A percentile compares a stretch with the other conserved stretches of the same genome.
These are phyloP conservation scores for Baeospora myosura DNA, from an alignment of 1,284 basidiomycete genomes.

Conservation along the genomic window DNA sequence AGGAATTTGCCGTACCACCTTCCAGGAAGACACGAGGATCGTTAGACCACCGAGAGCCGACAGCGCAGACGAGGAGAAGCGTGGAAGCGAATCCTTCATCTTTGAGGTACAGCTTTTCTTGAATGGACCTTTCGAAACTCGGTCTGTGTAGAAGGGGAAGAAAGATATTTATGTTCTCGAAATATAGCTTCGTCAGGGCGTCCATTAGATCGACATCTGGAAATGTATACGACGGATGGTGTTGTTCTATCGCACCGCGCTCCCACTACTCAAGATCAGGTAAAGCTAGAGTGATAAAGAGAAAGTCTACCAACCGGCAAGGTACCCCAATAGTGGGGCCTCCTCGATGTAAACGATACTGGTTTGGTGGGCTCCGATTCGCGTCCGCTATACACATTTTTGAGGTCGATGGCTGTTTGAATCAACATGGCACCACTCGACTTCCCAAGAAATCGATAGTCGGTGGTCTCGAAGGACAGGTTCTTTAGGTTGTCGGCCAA, in stretches of 20 bases:
- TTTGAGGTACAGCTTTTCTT: conserved; percentile 48
- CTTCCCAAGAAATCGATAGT: conserved; percentile 62
- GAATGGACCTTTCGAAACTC: conserved; percentile 56
- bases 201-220: conserved; percentile 57
- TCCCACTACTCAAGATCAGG: no score
- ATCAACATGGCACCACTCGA: conserved; percentile 64
- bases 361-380: conserved; percentile 9
- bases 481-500: conserved; percentile 30
- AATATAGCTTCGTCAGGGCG: conserved; percentile 64
- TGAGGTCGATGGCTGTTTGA: conserved; percentile 58
- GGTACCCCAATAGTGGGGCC: conserved; percentile 31
- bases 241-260: conserved; percentile 18
- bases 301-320: conserved; percentile 29
- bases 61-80: conserved; percentile 71
- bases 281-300: no score
- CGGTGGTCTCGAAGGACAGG: conserved; percentile 26
- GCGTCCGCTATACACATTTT: conserved; percentile 45
- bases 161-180: conserved; percentile 53
- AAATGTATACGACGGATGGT: conserved; percentile 34
- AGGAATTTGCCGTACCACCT: conserved; percentile 39
- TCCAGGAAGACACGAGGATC: conserved; percentile 56
- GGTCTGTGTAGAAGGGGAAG: conserved; percentile 72
- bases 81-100: conserved; percentile 62
- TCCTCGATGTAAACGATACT: conserved; percentile 10
- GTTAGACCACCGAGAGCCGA: conserved; percentile 62